These are phyloP conservation scores for Gloeostereum incarnatum DNA, from an alignment of 768 basidiomycete species.

Conservation along the genomic window DNA sequence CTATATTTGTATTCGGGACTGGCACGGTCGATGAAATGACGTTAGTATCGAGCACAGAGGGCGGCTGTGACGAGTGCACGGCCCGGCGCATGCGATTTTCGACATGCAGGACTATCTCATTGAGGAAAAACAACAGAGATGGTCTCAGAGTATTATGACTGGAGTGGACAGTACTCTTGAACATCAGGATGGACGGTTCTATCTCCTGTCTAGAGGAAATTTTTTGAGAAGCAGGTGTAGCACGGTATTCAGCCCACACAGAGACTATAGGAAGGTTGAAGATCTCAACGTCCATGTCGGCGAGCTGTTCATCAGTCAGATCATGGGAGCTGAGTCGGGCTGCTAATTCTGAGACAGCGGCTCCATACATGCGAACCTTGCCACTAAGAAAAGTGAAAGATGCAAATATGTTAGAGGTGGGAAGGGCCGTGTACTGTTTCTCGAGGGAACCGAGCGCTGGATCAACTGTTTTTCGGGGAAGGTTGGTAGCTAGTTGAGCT, in stretches of 20 bases:
- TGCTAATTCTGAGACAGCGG: conserved; percentile 24
- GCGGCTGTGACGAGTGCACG: conserved; percentile 18
- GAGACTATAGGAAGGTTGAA: conserved; percentile 72
- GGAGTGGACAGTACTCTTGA: conserved; percentile 84
- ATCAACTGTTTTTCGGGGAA: conserved; percentile 33
- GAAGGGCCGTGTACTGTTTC: conserved; percentile 16
- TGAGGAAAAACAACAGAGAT: conserved; percentile 76
- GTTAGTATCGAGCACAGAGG: neutral
- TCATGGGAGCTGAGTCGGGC: conserved; percentile 27
- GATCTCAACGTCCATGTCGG: conserved; percentile 45
- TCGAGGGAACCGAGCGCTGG: conserved; percentile 13
- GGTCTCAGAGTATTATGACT: conserved; percentile 83
- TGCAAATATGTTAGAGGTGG: conserved; percentile 52
- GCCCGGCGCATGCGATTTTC: conserved; percentile 61
- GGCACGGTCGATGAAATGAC: neutral
- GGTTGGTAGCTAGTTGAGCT: conserved; percentile 48
- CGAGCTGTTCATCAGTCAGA: conserved; percentile 43
- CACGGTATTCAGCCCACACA: conserved; percentile 77
- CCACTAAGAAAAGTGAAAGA: conserved; percentile 80
- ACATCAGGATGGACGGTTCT: conserved; percentile 57
- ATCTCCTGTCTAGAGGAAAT: conserved; percentile 17
- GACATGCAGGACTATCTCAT: conserved; percentile 60
- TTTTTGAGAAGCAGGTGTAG: conserved; percentile 37
- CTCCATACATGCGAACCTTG: conserved; percentile 65
- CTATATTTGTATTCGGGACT: conserved; percentile 6